These are phyloP conservation scores for Friedmanniomyces simplex DNA, from an alignment of 495 filamentous ascomycete genomes.

Conservation along the genomic window DNA sequence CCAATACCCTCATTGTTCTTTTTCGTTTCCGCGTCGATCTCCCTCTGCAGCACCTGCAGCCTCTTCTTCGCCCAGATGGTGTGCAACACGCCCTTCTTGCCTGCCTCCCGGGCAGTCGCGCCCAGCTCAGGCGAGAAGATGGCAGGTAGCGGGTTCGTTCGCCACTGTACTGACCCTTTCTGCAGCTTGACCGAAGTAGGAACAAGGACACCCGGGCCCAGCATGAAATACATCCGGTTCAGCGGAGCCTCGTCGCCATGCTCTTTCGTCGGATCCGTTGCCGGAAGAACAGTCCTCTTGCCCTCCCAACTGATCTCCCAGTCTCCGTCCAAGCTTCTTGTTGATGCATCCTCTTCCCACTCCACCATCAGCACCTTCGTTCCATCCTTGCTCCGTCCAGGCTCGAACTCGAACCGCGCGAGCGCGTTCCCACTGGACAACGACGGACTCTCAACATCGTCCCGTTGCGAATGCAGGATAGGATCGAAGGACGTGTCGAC, in stretches of 20 bases:
- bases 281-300: constrained; percentile 55
- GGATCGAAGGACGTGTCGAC: constrained; percentile 28
- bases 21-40: constrained; percentile 35
- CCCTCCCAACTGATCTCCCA: constrained; percentile 74
- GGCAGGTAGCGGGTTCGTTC: constrained; percentile 65
- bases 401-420: constrained; percentile 78
- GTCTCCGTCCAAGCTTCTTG: constrained; percentile 32
- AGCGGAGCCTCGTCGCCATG: constrained; percentile 14
- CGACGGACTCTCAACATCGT: constrained; percentile 34
- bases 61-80: constrained; percentile 75
- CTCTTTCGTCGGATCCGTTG: constrained; percentile 34
- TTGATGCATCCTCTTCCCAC: constrained; percentile 54
- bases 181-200: constrained; percentile 58
- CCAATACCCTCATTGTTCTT: constrained; percentile 67
- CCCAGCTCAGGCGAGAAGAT: constrained; percentile 68
- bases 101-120: constrained; percentile 50
- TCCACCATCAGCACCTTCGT: constrained; percentile 81
- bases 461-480: constrained; percentile 10
- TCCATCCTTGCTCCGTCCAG: constrained; percentile 64
- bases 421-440: constrained; percentile 40
- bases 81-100: constrained; percentile 69
- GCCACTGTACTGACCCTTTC: constrained; percentile 25
- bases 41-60: constrained; percentile 43
- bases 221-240: constrained; percentile 63
- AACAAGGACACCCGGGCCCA: constrained; percentile 54